Evolutionary conservation across 176 grass and related monocot species (phyloP).

Genomic region (Miscanthus lutarioriparius): DNA sequence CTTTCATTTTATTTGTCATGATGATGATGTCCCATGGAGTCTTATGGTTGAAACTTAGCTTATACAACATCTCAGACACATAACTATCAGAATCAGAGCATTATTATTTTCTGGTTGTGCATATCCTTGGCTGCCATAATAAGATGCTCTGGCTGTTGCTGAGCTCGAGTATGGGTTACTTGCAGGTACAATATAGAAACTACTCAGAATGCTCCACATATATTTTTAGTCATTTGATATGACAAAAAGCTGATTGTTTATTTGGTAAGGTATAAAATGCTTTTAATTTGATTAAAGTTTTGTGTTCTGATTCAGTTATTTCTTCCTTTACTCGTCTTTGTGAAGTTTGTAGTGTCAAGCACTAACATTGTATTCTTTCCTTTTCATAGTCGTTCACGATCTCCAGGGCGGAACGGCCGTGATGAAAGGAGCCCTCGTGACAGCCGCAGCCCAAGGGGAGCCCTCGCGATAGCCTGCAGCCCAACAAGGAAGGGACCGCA

Average conservation of each 20-base stretch:
- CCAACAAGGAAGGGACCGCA: conserved; percentile 48
- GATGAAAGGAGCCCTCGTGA: conserved; percentile 46
- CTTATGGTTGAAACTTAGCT: background rate
- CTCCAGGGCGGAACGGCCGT: conserved; percentile 55
- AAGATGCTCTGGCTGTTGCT: background rate
- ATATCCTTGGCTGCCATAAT: too few relatives aligned
- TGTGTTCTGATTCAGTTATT: background rate
- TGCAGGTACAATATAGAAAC: too few relatives aligned
- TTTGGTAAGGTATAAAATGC: background rate
- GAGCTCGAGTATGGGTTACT: too few relatives aligned
- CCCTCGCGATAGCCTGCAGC: conserved; percentile 57
- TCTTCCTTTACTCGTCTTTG: background rate
- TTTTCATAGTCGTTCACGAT: conserved; percentile 54
- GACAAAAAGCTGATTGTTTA: background rate
- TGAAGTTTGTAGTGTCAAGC: background rate
- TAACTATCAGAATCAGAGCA: background rate
- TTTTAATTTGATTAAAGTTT: background rate
- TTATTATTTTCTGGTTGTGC: conserved; percentile 3
- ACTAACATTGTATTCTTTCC: conserved; percentile 16
- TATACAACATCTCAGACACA: background rate
- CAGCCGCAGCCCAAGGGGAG: conserved; percentile 63
- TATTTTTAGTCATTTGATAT: background rate
- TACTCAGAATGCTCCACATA: background rate
- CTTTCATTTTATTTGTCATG: background rate
- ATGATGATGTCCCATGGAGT: background rate